Base-by-base conservation (phyloP, 192 early-diverging fungal species). In the Coemansia sp. region DNA sequence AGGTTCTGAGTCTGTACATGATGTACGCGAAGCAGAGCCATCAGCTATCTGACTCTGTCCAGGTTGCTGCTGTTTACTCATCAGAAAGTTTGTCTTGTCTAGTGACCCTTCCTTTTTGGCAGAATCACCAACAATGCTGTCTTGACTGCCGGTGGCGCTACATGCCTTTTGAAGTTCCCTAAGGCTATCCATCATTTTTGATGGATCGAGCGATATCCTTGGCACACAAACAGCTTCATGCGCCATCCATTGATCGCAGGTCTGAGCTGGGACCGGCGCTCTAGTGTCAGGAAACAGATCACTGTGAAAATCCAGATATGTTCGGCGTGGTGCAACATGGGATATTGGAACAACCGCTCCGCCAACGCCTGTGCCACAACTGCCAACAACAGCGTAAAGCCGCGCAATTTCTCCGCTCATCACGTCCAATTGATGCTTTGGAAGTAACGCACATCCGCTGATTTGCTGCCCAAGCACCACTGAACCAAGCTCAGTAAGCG, bases 261-360 rank as follows among this genome's bases (percentile, higher is more conserved):
- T 75, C 47, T 89, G 68, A 4, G 84, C 83, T 15, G 88, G 81
- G 8, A 83, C 15, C 42, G 69, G 65, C 61, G 76, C 86, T 37
- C 89, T 86, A 13, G 95, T 94, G 16, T 93, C 91, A 19, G 95
- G 95, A 68, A 90, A 97, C 13, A 97, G 69, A 54, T 97, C 95
- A 12, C 75, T 68, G 67, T 95, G 92, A 64, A 94, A 97, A 60
- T 94, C 93, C 12, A 91, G 79, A 65, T 94, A 91, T 26, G 85
- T 83, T 75, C 90, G 70, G 18, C 79, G 85, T 4, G 93, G 92
- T 0, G 93, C 85, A 18, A 84, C 72, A 42, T 85, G 87, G 8
- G 85, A 80, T 37, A 96, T 76, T 5, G 93, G 94, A 59, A 94
- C 74, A 10, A 95, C 75, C 21, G 84, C 76, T 2, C 70, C 63